phyloP scores from a whole-genome alignment of 2,329 filamentous ascomycete genomes.

The Catunica adiposa region DNA sequence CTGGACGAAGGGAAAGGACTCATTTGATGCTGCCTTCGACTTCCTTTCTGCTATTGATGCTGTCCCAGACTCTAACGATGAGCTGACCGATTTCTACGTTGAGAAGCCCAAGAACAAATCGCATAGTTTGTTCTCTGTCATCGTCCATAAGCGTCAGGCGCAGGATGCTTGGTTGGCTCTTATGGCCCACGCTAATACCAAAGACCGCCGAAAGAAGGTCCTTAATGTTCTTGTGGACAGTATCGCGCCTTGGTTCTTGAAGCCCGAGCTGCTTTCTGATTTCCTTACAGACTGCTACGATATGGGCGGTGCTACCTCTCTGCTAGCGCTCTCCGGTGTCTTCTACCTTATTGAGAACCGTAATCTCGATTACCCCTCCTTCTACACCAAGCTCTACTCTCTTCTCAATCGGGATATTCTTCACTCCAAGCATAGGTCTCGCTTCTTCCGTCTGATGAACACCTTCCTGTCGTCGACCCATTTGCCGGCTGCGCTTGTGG shows the following conservation, averaged over 20 bases:
- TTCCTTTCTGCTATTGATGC: conserved; percentile 52
- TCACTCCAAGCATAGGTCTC: conserved; percentile 85
- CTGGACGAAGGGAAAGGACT: conserved; percentile 18
- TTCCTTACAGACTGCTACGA: conserved; percentile 93
- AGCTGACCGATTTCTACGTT: conserved; percentile 53
- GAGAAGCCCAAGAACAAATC: conserved; percentile 48
- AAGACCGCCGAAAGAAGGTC: conserved; percentile 62
- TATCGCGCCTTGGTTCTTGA: conserved; percentile 78
- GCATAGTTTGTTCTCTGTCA: conserved; percentile 46
- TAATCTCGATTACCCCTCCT: conserved; percentile 89
- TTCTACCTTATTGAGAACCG: conserved; percentile 88
- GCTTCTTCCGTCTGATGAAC: conserved; percentile 83
- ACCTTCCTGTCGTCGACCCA: conserved; percentile 84
- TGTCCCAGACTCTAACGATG: conserved; percentile 48
- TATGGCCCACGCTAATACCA: conserved; percentile 48
- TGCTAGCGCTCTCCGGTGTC: conserved; percentile 78
- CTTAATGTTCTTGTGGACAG: conserved; percentile 58
- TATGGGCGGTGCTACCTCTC: conserved; percentile 65
- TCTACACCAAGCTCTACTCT: conserved; percentile 88
- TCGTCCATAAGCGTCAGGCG: conserved; percentile 59
- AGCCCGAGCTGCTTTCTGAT: conserved; percentile 82
- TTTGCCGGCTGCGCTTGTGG: conserved; percentile 75
- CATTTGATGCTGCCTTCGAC: conserved; percentile 40
- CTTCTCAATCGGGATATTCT: conserved; percentile 71
- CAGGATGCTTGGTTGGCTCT: conserved; percentile 78